Percentiles rank a stretch among this genome's conserved stretches.
Conservation (phyloP, 768 basidiomycete genomes). For the Cystoderma amianthinum region DNA sequence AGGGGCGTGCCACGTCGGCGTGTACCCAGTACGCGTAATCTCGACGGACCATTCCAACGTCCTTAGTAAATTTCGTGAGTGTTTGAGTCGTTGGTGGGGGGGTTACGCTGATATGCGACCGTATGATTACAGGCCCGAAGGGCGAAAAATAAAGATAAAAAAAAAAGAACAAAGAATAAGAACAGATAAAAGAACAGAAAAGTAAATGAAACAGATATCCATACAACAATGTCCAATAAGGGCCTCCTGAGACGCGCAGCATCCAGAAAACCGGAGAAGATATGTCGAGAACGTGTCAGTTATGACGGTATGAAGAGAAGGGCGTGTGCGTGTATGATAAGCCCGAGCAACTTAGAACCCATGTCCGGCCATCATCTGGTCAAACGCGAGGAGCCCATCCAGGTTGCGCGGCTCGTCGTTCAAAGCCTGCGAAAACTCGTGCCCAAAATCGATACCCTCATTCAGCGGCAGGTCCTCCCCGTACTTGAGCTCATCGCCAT, state of each 20-base stretch:
- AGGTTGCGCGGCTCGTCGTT: constrained; percentile 16
- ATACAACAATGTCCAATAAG: constrained; percentile 17
- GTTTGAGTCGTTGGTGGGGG: constrained; percentile 10
- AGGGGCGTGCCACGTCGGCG: constrained; percentile 10
- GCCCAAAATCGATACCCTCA: constrained; percentile 21
- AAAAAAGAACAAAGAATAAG: constrained; percentile 7
- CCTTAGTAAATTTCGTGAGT: constrained; percentile 13
- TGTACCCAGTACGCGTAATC: constrained; percentile 30
- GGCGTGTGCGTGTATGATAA: not conserved
- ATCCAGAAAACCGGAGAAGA: constrained; percentile 13
- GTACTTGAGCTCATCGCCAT: no score
- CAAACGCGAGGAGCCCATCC: constrained; percentile 26
- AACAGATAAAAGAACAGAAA: constrained; percentile 6
- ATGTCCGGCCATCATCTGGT: constrained; percentile 35
- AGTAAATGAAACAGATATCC: constrained; percentile 14
- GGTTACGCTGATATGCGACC: not conserved
- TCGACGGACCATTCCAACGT: constrained; percentile 25
- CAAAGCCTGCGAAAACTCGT: constrained; percentile 22
- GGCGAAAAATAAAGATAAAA: constrained; percentile 9
- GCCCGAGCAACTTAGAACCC: constrained; percentile 19
- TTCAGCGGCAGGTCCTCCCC: no score
- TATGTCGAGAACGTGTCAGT: not conserved
- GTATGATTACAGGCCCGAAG: constrained; percentile 21
- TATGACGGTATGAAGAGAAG: not conserved
- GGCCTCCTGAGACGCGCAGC: constrained; percentile 26